Percentiles rank a stretch among this genome's conserved stretches.
phyloP scores from a whole-genome alignment of 768 basidiomycete genomes.

The Pisolithus tinctorius region DNA sequence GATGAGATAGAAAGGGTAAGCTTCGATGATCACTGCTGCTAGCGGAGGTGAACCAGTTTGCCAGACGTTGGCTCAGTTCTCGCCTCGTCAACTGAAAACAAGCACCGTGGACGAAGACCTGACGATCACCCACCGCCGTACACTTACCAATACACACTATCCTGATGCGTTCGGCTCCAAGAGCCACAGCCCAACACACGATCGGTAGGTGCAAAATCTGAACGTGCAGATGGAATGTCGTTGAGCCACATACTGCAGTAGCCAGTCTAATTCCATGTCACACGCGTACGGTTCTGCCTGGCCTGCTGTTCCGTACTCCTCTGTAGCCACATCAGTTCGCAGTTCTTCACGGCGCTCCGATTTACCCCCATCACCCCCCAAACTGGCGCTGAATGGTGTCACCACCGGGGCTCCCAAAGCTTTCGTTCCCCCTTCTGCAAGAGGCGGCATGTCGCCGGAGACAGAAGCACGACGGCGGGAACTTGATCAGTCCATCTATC shows the following conservation, averaged over 20 bases:
- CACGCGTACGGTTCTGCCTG: conserved; percentile 23
- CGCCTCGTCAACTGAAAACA: conserved; percentile 40
- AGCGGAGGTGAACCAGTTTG: conserved; percentile 12
- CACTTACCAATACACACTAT: conserved; percentile 9
- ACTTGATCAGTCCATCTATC: conserved; percentile 44
- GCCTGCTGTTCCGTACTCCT: conserved; percentile 42
- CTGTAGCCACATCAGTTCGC: conserved; percentile 18
- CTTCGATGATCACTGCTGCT: conserved; percentile 7
- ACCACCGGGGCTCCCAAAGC: conserved; percentile 53
- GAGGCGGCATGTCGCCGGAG: conserved; percentile 31
- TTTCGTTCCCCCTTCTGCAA: conserved; percentile 23
- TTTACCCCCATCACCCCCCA: conserved; percentile 49
- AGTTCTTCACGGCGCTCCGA: conserved; percentile 15
- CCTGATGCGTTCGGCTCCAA: background rate
- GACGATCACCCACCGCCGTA: conserved; percentile 14
- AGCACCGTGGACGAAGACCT: conserved; percentile 14
- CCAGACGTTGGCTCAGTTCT: conserved; percentile 61
- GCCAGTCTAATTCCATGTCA: conserved; percentile 4
- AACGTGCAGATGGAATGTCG: background rate
- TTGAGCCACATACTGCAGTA: conserved; percentile 10
- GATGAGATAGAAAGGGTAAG: conserved; percentile 74
- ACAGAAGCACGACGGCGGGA: conserved; percentile 45
- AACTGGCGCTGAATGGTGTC: conserved; percentile 61
- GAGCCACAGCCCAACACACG: background rate
- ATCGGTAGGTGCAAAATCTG: conserved; percentile 11